Percentiles rank a stretch among this genome's conserved stretches.
Evolutionary conservation across 2,329 filamentous ascomycete species (phyloP).

Genomic region (Xylariaceae sp.): DNA sequence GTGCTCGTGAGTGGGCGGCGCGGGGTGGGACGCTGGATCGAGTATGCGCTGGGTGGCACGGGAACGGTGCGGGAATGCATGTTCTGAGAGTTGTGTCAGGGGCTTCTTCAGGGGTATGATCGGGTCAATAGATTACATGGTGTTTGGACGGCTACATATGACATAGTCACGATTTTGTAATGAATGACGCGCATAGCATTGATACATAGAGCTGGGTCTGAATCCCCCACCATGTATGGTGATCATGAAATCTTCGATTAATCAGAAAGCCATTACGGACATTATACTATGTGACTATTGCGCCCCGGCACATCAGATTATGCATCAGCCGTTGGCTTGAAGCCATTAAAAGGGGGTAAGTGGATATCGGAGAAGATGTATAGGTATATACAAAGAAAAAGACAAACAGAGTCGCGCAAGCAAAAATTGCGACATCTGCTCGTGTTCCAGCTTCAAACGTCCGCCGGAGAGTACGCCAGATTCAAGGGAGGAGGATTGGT

Average conservation of each 20-base stretch:
- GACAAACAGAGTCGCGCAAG: slow-evolving; percentile 6
- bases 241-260: no score
- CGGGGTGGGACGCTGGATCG: slow-evolving; percentile 75
- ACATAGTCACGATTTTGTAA: no score
- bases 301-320: background rate
- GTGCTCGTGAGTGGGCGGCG: slow-evolving; percentile 66
- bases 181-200: no score
- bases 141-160: no score
- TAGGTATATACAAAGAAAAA: slow-evolving; percentile 8
- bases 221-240: no score
- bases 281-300: background rate
- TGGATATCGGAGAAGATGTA: slow-evolving; percentile 14
- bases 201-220: no score
- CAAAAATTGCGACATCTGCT: background rate
- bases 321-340: background rate
- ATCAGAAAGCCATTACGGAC: no score
- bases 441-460: background rate
- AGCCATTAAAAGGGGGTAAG: slow-evolving; percentile 8
- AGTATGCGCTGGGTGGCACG: slow-evolving; percentile 69
- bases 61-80: slow-evolving; percentile 61
- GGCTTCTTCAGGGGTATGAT: no score
- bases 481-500: no score
- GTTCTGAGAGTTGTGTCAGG: slow-evolving; percentile 41
- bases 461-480: no score
- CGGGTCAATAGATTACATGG: no score